A percentile compares a stretch with the other conserved stretches of the same genome.
These are phyloP conservation scores for Fusarium phyllophilum DNA, from an alignment of 2,329 filamentous ascomycete species.

Conservation along the genomic window DNA sequence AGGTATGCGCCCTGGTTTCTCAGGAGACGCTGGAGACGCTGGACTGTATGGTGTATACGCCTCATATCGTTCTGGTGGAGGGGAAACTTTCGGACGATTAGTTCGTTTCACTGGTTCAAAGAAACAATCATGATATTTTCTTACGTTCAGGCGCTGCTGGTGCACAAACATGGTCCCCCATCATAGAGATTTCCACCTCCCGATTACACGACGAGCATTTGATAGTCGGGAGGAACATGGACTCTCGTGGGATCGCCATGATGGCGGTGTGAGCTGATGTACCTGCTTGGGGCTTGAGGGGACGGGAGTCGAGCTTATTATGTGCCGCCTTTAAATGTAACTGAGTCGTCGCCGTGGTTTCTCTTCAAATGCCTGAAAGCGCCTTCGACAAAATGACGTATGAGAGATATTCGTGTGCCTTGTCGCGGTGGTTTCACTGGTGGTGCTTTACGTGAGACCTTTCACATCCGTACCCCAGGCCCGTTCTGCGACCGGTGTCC, in stretches of 20 bases:
- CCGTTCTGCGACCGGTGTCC: constrained; percentile 42
- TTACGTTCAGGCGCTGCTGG: constrained; percentile 61
- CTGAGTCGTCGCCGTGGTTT: constrained; percentile 3
- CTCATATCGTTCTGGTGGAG: constrained; percentile 50
- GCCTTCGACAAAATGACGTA: constrained; percentile 5
- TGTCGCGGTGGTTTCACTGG: constrained; percentile 25
- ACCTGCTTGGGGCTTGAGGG: neutral
- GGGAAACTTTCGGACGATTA: constrained; percentile 47
- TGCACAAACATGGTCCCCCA: constrained; percentile 85
- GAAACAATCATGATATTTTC: constrained; percentile 17
- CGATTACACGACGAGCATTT: constrained; percentile 85
- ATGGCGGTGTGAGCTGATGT: constrained; percentile 34
- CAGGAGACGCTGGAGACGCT: constrained; percentile 38
- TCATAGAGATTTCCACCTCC: constrained; percentile 83
- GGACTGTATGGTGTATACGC: constrained; percentile 42
- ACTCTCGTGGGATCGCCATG: constrained; percentile 67
- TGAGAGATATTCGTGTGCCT: neutral
- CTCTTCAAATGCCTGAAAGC: neutral
- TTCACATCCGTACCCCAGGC: constrained; percentile 44
- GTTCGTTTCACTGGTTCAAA: constrained; percentile 10
- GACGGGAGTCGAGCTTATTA: neutral
- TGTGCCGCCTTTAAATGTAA: constrained; percentile 15
- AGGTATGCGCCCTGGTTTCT: constrained; percentile 55
- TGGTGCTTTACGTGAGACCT: constrained; percentile 28
- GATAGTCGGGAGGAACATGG: constrained; percentile 80